Base-by-base conservation (phyloP, 805 yeast genomes). In the Clavispora santaluciae region DNA sequence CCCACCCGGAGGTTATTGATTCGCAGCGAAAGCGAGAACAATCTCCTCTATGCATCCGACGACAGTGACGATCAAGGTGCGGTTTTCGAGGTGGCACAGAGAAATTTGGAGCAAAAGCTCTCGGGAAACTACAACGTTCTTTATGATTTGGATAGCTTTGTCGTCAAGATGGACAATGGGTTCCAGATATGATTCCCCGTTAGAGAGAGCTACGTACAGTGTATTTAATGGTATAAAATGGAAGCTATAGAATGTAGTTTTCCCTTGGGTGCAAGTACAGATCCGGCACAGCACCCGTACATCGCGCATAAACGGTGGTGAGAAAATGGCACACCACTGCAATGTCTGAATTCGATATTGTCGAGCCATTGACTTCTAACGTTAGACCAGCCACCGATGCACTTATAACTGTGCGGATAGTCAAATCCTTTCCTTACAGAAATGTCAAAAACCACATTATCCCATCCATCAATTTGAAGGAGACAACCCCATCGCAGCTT, bases 341-440 rank as follows among this genome's bases (percentile, higher is more conserved):
- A 26, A 17, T 33, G 36, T 12, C 22, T 5, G 30, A 22, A 17
- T 16, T 37, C 3, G 30, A 30, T 18, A 11, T n/a, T n/a, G 28
- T 43, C 6, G 54, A 52, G 55, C 95, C 95, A 0, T 65, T 88
- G 41, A 86, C 95, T 0, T 84, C 95, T 1, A 79, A 80, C 13
- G 83, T 79, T 10, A 77, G 86, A 44, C 96, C 93, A 11, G 75
- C 73, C 20, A 70, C 81, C 3, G 81, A 79, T 57, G 81, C 96
- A 0, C 78, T 88, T 11, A 63, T 93, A 31, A 93, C 99, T 0
- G 73, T 93, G 5, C 76, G 99, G 43, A 76, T 93, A 17, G 78
- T 93, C 55, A 91, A 91, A 59, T 88, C 96, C 1, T 93, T 93
- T 60, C 91, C 93, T 18, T 87, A 85, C 64, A 75, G 96, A 65